Percentiles rank a stretch among this genome's conserved stretches.
These are phyloP conservation scores for Hysterium pulicare DNA, from an alignment of 2,329 filamentous ascomycete species.

Conservation along the genomic window DNA sequence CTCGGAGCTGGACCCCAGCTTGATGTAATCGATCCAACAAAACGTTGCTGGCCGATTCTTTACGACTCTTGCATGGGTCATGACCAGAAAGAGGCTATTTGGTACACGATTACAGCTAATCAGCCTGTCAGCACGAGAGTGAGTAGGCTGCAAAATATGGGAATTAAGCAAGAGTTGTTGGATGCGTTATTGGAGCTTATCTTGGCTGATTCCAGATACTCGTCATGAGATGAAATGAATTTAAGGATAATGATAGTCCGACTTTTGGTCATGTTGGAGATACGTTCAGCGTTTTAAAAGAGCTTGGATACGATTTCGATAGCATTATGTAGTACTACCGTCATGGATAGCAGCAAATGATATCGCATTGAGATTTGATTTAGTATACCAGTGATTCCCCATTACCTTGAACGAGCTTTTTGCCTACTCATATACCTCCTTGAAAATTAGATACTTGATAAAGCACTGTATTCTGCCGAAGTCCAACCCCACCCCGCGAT, in stretches of 20 bases:
- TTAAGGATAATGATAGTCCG: too few species aligned
- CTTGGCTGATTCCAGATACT: slow-evolving; percentile 29
- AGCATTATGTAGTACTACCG: too few species aligned
- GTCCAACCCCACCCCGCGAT: slow-evolving; percentile 14
- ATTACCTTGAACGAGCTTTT: too few species aligned
- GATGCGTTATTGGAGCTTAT: slow-evolving; percentile 34
- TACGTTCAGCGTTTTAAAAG: too few species aligned
- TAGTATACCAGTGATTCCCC: too few species aligned
- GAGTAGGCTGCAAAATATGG: slow-evolving; percentile 25
- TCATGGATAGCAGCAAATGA: too few species aligned
- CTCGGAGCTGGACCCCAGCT: slow-evolving; percentile 28
- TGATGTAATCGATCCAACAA: slow-evolving; percentile 30
- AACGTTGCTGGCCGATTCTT: slow-evolving; percentile 26
- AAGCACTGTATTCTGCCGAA: too few species aligned
- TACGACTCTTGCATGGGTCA: slow-evolving; percentile 26
- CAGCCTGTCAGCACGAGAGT: slow-evolving; percentile 29
- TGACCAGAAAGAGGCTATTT: slow-evolving; percentile 32
- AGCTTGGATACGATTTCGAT: too few species aligned
- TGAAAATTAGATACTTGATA: too few species aligned
- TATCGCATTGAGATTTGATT: too few species aligned
- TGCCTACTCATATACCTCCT: too few species aligned
- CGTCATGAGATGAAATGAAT: not conserved
- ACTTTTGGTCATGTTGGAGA: too few species aligned
- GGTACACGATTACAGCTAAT: slow-evolving; percentile 24
- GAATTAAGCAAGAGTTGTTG: slow-evolving; percentile 23